Percentiles rank a stretch among this genome's conserved stretches.
phyloP scores from a whole-genome alignment of 1,139 yeast genomes.

The Geotrichum siamense region DNA sequence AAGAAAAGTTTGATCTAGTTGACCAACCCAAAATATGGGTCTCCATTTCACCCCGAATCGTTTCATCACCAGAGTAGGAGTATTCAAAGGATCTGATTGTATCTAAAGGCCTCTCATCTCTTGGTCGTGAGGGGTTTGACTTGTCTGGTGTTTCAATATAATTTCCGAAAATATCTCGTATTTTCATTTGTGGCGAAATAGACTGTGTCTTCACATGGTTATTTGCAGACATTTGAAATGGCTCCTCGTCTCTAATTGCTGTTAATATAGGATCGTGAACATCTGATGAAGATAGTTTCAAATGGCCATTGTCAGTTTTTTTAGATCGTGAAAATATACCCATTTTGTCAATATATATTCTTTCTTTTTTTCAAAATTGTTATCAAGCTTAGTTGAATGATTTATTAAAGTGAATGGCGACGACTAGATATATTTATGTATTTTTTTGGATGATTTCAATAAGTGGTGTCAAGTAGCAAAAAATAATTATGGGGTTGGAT shows the following conservation, averaged over 20 bases:
- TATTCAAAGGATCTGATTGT: slow-evolving; percentile 90
- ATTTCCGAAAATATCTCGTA: slow-evolving; percentile 79
- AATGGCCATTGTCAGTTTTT: background rate
- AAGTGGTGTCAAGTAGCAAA: no score
- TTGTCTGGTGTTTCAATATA: slow-evolving; percentile 68
- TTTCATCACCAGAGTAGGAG: slow-evolving; percentile 79
- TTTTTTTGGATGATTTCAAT: no score
- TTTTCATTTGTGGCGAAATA: slow-evolving; percentile 37
- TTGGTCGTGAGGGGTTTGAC: slow-evolving; percentile 83
- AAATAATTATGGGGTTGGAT: no score
- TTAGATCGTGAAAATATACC: slow-evolving; percentile 5
- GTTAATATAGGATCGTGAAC: slow-evolving; percentile 83
- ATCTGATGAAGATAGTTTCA: slow-evolving; percentile 24
- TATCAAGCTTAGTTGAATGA: no score
- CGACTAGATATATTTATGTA: no score
- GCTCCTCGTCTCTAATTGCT: slow-evolving; percentile 93
- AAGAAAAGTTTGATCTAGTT: slow-evolving; percentile 50
- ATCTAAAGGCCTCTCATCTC: slow-evolving; percentile 94
- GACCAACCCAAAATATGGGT: slow-evolving; percentile 74
- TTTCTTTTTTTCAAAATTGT: background rate
- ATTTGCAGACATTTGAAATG: slow-evolving; percentile 53
- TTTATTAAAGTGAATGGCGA: no score
- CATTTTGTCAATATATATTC: background rate
- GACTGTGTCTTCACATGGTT: slow-evolving; percentile 38
- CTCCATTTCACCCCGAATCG: slow-evolving; percentile 74